These are phyloP conservation scores for Melaleuca alternifolia DNA, from an alignment of 345 rosid genomes.

Conservation along the genomic window DNA sequence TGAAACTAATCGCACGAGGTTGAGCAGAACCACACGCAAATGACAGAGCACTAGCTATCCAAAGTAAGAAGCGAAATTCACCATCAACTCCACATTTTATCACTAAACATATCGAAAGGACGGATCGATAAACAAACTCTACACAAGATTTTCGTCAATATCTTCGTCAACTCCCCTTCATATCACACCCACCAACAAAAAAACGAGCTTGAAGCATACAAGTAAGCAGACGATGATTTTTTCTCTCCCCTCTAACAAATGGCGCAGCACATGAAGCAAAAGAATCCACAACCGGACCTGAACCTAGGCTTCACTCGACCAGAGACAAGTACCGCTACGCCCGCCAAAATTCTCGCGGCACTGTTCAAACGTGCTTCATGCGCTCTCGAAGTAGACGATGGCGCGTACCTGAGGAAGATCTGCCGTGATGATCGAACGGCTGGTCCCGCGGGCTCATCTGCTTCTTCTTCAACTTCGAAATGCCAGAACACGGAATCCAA, in stretches of 20 bases:
- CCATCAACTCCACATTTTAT: not conserved
- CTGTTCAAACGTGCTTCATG: not conserved
- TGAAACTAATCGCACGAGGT: not conserved
- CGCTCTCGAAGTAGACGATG: not conserved
- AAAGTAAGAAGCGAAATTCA: not conserved
- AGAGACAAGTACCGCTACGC: not conserved
- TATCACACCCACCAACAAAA: not conserved
- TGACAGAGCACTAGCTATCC: not conserved
- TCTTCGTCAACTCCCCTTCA: not conserved
- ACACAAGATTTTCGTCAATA: not conserved
- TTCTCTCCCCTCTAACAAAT: not conserved
- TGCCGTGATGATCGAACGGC: conserved; percentile 17
- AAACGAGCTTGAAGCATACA: not conserved
- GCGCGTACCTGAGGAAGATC: conserved; percentile 23
- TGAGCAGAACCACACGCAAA: not conserved
- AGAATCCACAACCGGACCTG: not conserved
- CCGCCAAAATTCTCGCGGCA: not conserved
- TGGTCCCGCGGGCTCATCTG: conserved; percentile 2
- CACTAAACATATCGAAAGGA: not conserved
- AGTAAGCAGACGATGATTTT: not conserved
- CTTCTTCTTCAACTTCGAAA: conserved; percentile 32
- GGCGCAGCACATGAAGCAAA: not conserved
- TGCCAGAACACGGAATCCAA: conserved; percentile 70
- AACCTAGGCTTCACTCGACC: not conserved
- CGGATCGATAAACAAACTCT: not conserved